phyloP scores from a whole-genome alignment of 2,329 filamentous ascomycete genomes.

The Sporothrix dimorphospora region DNA sequence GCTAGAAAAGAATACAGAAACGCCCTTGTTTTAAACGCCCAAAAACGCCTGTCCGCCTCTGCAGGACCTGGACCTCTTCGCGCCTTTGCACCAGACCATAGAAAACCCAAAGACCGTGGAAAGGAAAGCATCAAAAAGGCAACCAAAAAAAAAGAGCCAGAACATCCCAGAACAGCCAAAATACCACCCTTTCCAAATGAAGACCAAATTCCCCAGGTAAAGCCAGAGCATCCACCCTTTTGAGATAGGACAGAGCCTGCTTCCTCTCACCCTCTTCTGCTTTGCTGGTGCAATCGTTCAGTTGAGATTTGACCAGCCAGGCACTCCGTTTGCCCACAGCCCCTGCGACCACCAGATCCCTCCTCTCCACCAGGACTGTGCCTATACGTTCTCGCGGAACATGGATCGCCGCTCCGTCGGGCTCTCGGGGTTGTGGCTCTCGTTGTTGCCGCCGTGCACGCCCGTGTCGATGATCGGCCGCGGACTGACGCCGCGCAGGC shows the following conservation, averaged over 20 bases:
- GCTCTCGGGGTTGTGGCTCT: conserved; percentile 52
- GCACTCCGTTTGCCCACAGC: not conserved
- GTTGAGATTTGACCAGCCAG: not conserved
- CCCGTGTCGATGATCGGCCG: conserved; percentile 63
- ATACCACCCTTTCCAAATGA: not conserved
- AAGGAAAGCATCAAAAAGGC: not conserved
- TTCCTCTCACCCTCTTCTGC: not conserved
- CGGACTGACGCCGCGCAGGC: conserved; percentile 73
- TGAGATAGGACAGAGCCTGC: too few relatives aligned
- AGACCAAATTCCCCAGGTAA: not conserved
- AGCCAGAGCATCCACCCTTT: not conserved
- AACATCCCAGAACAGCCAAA: not conserved
- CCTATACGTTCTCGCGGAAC: conserved; percentile 69
- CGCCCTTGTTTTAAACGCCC: conserved; percentile 27
- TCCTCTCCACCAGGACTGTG: not conserved
- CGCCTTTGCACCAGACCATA: conserved; percentile 16
- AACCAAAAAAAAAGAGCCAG: not conserved
- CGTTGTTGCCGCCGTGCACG: conserved; percentile 39
- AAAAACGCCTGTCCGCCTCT: conserved; percentile 21
- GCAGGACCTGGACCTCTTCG: not conserved
- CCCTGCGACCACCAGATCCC: conserved; percentile 10
- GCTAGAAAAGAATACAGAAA: not conserved
- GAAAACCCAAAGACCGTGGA: conserved; percentile 2
- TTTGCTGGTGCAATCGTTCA: not conserved
- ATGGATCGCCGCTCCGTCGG: conserved; percentile 70